Evolutionary conservation across 139 green algal genomes (phyloP).

Genomic region (Micromonas pusilla): DNA sequence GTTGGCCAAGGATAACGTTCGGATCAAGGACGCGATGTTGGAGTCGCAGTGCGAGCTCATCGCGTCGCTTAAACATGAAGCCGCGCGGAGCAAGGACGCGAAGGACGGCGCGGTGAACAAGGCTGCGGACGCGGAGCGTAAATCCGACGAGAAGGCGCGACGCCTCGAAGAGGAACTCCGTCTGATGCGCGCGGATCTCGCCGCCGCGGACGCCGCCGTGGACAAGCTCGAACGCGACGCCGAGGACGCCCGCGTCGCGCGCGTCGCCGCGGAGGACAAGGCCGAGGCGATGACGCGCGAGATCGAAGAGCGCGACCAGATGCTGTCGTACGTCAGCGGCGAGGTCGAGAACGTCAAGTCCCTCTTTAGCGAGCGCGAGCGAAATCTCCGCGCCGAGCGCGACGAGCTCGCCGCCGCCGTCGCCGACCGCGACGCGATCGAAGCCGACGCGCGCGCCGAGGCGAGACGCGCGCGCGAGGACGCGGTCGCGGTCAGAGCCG

Average conservation of each 20-base stretch:
- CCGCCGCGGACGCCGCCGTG: not conserved
- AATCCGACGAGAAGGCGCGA: not conserved
- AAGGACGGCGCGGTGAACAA: not conserved
- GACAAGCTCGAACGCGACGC: not conserved
- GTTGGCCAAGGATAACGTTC: not conserved
- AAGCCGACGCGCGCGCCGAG: not conserved
- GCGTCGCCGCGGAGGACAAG: not conserved
- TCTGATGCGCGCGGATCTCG: not conserved
- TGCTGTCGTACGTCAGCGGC: not conserved
- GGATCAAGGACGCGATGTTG: not conserved
- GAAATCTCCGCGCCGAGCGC: not conserved
- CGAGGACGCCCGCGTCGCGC: not conserved
- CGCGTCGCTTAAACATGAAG: not conserved
- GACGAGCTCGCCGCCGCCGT: not conserved
- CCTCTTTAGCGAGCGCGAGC: not conserved
- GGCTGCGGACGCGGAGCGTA: not conserved
- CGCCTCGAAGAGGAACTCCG: not conserved
- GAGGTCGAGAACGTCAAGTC: not conserved
- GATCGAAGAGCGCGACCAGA: not conserved
- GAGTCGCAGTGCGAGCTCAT: not conserved
- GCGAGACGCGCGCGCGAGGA: not conserved
- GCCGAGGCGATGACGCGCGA: not conserved
- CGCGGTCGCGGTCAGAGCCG: not conserved
- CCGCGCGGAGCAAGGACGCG: not conserved
- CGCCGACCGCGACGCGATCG: not conserved